Percentiles rank a stretch among this genome's conserved stretches.
Evolutionary conservation across 768 basidiomycete species (phyloP).

Genomic region (Tulasnella sp.): DNA sequence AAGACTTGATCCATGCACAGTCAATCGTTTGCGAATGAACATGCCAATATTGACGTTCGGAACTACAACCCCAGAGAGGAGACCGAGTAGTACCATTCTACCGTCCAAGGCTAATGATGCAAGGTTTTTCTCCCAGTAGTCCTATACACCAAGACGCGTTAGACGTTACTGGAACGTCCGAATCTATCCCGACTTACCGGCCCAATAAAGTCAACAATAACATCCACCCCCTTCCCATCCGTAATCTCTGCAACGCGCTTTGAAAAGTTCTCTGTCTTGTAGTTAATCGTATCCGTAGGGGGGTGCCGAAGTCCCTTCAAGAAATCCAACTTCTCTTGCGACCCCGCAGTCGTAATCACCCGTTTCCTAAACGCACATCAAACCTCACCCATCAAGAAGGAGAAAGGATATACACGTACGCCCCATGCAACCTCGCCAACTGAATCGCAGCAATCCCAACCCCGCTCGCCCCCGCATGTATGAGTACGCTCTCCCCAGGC

Average conservation of each 20-base stretch:
- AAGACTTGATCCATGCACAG: constrained; percentile 79
- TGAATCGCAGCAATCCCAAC: constrained; percentile 85
- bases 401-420: constrained; percentile 37
- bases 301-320: constrained; percentile 46
- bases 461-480: constrained; percentile 87
- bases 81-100: constrained; percentile 23
- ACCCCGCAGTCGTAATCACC: constrained; percentile 79
- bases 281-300: constrained; percentile 68
- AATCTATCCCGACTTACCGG: constrained; percentile 22
- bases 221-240: constrained; percentile 57
- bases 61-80: constrained; percentile 29
- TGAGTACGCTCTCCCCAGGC: constrained; percentile 58
- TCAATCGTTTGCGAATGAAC: constrained; percentile 72
- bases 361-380: constrained; percentile 35
- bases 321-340: constrained; percentile 69
- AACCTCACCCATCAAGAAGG: neutral
- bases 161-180: constrained; percentile 22
- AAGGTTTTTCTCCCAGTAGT: constrained; percentile 25
- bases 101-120: constrained; percentile 23
- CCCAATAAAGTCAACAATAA: constrained; percentile 78
- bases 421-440: constrained; percentile 58
- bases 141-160: constrained; percentile 23
- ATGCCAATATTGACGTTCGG: constrained; percentile 42
- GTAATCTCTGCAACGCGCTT: constrained; percentile 58
- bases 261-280: constrained; percentile 73